Evolutionary conservation across 495 filamentous ascomycete genomes (phyloP), one percentile per base, ranked within the genome.

Genomic region (Annulohypoxylon moriforme): DNA sequence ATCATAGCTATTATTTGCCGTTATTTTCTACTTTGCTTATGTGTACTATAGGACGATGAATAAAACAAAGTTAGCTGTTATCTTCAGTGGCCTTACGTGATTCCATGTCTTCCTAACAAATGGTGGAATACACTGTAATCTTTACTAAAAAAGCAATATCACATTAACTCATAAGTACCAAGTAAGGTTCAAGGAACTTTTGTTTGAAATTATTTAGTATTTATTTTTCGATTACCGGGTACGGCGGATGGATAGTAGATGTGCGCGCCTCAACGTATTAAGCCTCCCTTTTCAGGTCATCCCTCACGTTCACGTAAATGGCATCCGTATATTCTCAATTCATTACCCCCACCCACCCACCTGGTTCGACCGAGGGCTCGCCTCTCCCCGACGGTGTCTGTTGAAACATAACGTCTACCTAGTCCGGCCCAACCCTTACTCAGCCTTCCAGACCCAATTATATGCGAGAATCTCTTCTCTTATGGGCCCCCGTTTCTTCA

Each of bases 401-500:
- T 58, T 40, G 55, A 58, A 58, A 58, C 33, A 58, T 25, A n/a
- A 1, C 46, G 46, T 52, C 25, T 9, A 22, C 27, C 46, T n/a
- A 10, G 46, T 52, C 46, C 46, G 10, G 46, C 20, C 10, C 14
- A 49, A 13, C 46, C 46, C 20, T 6, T 4, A 18, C 22, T 20
- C 4, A 38, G 16, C 33, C 13, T 13, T 18, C n/a, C 29, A 10
- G n/a, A 9, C 29, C 29, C 8, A 10, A 11, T 67, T 50, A 63
- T 55, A 72, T 72, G n/a, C 64, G 64, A 29, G 69, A 72, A 40
- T 68, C 64, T 24, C 64, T 59, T 16, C 64, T 63, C 18, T 24
- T 33, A 9, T 25, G 62, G n/a, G 46, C 4, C 7, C 18, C 40
- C 1, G 46, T 24, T 24, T 22, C 3, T 10, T 8, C 33, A 1